phyloP scores from a whole-genome alignment of 208 protist species.

The Phytomonas francai region DNA sequence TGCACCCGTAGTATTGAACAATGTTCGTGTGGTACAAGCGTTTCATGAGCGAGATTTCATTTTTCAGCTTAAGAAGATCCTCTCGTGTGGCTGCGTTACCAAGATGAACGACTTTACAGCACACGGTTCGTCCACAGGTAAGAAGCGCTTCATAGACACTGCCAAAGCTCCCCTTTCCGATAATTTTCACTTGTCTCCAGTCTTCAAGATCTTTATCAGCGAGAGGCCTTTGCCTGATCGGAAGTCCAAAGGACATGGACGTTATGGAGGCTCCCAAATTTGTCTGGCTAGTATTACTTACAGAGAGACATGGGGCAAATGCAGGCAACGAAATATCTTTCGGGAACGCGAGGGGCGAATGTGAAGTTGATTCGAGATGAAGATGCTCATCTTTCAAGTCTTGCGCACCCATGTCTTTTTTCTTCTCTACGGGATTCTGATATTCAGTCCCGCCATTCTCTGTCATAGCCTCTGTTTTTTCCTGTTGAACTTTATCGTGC shows the following conservation, averaged over 20 bases:
- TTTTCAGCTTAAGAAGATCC: slow-evolving; percentile 74
- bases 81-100: slow-evolving; percentile 46
- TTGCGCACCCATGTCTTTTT: neutral
- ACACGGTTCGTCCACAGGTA: slow-evolving; percentile 61
- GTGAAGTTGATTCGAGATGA: neutral
- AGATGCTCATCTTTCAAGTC: neutral
- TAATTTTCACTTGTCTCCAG: slow-evolving; percentile 61
- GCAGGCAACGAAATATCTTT: slow-evolving; percentile 1
- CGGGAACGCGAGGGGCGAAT: slow-evolving; percentile 11
- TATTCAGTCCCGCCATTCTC: neutral
- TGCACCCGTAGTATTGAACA: slow-evolving; percentile 87
- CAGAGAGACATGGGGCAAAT: neutral
- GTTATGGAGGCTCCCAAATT: neutral
- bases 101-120: slow-evolving; percentile 82
- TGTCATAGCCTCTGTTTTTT: neutral
- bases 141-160: slow-evolving; percentile 75
- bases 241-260: slow-evolving; percentile 9
- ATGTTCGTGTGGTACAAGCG: slow-evolving; percentile 85
- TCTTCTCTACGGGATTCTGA: neutral
- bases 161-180: slow-evolving; percentile 84
- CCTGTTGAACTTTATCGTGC: neutral
- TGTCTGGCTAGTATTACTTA: neutral
- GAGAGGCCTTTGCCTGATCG: slow-evolving; percentile 23
- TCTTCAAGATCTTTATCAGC: slow-evolving; percentile 55
- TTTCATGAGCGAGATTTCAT: slow-evolving; percentile 81